Evolutionary conservation across 2,329 filamentous ascomycete genomes (phyloP).

Genomic region (Knufia petricola): DNA sequence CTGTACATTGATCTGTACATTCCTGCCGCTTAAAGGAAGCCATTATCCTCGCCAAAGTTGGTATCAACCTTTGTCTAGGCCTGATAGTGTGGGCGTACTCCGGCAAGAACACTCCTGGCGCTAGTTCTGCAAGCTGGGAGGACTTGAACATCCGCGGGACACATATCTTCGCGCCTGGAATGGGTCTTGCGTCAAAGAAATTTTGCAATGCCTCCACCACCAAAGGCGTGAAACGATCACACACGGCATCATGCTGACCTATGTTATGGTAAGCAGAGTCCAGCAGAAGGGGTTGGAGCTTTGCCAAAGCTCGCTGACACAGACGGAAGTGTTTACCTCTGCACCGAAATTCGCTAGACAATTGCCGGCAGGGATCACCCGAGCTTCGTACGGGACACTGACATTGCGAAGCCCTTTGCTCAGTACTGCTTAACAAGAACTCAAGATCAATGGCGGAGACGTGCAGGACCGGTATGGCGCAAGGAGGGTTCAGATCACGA

Average conservation of each 20-base stretch:
- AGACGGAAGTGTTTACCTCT: too few relatives aligned
- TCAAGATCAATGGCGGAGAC: not conserved
- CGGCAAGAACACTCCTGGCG: not conserved
- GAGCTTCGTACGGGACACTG: too few relatives aligned
- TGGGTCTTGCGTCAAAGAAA: not conserved
- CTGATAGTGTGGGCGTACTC: slow-evolving; percentile 1
- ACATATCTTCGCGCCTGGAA: not conserved
- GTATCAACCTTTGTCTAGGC: not conserved
- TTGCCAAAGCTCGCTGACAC: too few relatives aligned
- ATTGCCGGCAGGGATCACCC: too few relatives aligned
- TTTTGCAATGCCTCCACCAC: not conserved
- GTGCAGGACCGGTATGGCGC: not conserved
- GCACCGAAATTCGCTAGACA: too few relatives aligned
- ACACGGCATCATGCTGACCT: too few relatives aligned
- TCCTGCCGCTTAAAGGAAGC: not conserved
- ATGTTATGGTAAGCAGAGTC: too few relatives aligned
- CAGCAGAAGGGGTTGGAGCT: too few relatives aligned
- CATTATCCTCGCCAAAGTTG: slow-evolving; percentile 1
- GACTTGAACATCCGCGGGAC: not conserved
- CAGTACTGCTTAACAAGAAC: not conserved
- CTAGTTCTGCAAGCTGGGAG: slow-evolving; percentile 3
- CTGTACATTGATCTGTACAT: not conserved
- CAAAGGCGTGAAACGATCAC: not conserved
- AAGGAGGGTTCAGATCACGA: not conserved
- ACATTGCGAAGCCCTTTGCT: not conserved